Conservation (phyloP, 768 basidiomycete species). For the Imleria badia region DNA sequence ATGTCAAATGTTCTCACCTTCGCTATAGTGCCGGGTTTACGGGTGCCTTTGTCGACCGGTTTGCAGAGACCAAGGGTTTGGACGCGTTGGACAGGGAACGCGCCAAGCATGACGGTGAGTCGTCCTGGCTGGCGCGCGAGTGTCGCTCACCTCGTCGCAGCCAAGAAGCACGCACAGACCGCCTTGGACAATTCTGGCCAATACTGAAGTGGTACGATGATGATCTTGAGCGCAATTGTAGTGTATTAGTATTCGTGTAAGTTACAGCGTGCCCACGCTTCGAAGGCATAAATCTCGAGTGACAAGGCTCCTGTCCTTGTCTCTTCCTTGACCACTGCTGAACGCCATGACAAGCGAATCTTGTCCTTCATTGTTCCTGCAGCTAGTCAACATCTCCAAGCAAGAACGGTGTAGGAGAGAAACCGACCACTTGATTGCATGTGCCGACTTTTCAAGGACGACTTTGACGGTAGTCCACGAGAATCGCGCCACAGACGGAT, state of each 20-base stretch:
- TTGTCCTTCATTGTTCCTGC: conserved; percentile 84
- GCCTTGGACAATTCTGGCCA: conserved; percentile 15
- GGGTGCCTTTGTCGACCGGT: conserved; percentile 25
- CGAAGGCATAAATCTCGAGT: conserved; percentile 72
- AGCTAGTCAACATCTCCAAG: neutral
- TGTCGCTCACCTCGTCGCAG: conserved; percentile 12
- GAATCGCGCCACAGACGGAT: conserved; percentile 86
- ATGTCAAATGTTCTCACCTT: neutral
- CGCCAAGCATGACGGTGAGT: conserved; percentile 25
- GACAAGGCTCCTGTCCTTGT: conserved; percentile 72
- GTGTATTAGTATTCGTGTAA: conserved; percentile 15
- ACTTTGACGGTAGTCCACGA: conserved; percentile 95
- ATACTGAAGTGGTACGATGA: conserved; percentile 8
- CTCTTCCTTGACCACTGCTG: conserved; percentile 61
- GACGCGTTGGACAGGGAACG: conserved; percentile 20
- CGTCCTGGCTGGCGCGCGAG: no score
- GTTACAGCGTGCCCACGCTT: conserved; percentile 64
- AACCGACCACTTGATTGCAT: conserved; percentile 75
- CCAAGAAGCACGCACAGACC: conserved; percentile 4
- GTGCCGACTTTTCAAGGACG: conserved; percentile 75
- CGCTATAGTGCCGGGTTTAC: conserved; percentile 23
- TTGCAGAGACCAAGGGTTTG: conserved; percentile 27
- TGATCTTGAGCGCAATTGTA: neutral
- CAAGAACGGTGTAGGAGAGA: neutral
- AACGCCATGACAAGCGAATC: conserved; percentile 76